Base-by-base conservation (phyloP, 352 stramenopile species). In the Phytophthora citrophthora region DNA sequence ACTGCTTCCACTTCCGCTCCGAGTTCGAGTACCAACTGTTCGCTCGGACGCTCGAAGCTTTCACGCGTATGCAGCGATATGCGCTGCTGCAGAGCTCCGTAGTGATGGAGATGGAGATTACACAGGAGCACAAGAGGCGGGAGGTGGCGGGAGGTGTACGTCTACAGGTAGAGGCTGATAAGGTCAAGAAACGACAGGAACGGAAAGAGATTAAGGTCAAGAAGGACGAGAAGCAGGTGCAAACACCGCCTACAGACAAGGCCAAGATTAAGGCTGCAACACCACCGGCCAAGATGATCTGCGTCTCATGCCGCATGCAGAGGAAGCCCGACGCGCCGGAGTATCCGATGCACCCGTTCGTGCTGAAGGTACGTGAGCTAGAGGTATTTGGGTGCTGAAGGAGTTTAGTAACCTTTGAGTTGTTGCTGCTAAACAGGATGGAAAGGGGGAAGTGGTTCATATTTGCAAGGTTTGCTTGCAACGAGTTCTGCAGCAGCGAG, bases 401-500 rank as follows among this genome's bases (percentile, higher is more conserved):
- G 9, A 13, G 8, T 13, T 34, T 34, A 12, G 12, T 34, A 34
- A 34, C 29, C 1, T 20, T 11, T 34, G 29, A 4, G 2, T 1
- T 64, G 5, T 53, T 44, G 29, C 12, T 65, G 26, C 10, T 58
- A 34, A 48, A 16, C 44, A 89, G 82, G 79, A 92, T 39, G 78
- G 74, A 9, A 74, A 74, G 34, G 83, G 79, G 2, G 44, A 72
- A n/a, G 24, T 58, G 29, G 70, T 92, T 9, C 61, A 82, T 50
- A 67, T 89, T 8, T 92, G 83, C 70, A 85, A 86, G 47, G 72
- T 88, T n/a, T 92, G 83, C 24, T 53, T 92, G 53, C 79, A 90
- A 43, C 69, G 67, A 4, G 65, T 89, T 5, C 64, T 92, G 11
- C 51, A 81, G 40, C 61, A 70, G 4, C 73, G 76, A 4, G 36